A percentile compares a stretch with the other conserved stretches of the same genome.
Evolutionary conservation across 495 filamentous ascomycete genomes (phyloP).

Genomic region (Lasiosphaeriaceae sp.): DNA sequence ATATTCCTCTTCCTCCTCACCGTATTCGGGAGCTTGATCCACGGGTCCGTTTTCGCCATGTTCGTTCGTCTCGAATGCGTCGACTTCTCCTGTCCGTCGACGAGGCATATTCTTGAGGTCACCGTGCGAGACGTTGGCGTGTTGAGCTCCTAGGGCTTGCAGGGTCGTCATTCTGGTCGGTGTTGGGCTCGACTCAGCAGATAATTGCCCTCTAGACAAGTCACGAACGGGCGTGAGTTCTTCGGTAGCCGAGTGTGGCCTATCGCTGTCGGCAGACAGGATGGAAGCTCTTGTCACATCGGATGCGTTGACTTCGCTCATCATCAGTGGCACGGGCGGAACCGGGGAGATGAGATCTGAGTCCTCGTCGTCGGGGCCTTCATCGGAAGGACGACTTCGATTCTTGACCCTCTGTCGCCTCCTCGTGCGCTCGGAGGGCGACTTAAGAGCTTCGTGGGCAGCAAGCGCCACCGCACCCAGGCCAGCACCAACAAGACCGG

Average conservation of each 20-base stretch:
- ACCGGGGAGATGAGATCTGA: conserved; percentile 33
- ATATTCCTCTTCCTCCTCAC: conserved; percentile 43
- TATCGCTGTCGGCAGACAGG: conserved; percentile 73
- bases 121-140: conserved; percentile 49
- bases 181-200: conserved; percentile 37
- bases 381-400: conserved; percentile 36
- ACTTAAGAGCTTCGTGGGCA: conserved; percentile 28
- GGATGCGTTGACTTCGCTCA: conserved; percentile 76
- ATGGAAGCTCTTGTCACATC: conserved; percentile 88
- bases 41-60: conserved; percentile 37
- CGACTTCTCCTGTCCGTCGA: conserved; percentile 32
- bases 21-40: conserved; percentile 27
- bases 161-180: conserved; percentile 38
- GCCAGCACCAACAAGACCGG: conserved; percentile 33
- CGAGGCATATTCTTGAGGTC: conserved; percentile 45
- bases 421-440: conserved; percentile 43
- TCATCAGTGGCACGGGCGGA: conserved; percentile 80
- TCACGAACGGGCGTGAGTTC: conserved; percentile 54
- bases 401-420: conserved; percentile 41
- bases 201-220: conserved; percentile 47
- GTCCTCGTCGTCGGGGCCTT: conserved; percentile 36
- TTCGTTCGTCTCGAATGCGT: conserved; percentile 44
- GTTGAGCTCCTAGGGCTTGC: conserved; percentile 43
- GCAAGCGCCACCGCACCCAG: conserved; percentile 30
- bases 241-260: conserved; percentile 60